Percentiles rank a stretch among this genome's conserved stretches.
Conservation (phyloP, 768 basidiomycete genomes). For the Leccinum variicolor region DNA sequence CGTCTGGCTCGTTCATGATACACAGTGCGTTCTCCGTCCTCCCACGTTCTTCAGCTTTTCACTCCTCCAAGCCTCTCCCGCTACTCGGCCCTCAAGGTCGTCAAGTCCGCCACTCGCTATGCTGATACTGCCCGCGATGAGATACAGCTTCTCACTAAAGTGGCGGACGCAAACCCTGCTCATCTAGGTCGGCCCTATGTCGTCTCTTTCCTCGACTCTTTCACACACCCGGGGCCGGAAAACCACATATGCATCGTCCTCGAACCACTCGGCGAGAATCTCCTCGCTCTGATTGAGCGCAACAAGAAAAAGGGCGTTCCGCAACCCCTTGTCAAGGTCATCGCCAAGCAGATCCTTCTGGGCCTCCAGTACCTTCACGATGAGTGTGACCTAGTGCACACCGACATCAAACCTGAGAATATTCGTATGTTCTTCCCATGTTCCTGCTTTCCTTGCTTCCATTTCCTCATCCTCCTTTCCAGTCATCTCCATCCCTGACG, state of each 20-base stretch:
- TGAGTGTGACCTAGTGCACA: conserved; percentile 90
- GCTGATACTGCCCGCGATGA: conserved; percentile 97
- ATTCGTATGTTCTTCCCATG: conserved; percentile 74
- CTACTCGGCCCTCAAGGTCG: conserved; percentile 91
- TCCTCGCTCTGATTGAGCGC: conserved; percentile 70
- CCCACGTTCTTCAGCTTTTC: conserved; percentile 11
- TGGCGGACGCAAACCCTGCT: conserved; percentile 62
- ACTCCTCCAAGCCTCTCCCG: conserved; percentile 49
- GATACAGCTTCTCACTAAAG: conserved; percentile 84
- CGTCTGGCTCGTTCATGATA: conserved; percentile 86
- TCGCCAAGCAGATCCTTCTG: conserved; percentile 82
- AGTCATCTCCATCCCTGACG: conserved; percentile 84
- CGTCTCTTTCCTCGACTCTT: conserved; percentile 89
- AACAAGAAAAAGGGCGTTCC: conserved; percentile 85
- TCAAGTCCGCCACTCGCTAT: conserved; percentile 93
- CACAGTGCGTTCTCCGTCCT: conserved; percentile 48
- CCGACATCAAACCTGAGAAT: conserved; percentile 94
- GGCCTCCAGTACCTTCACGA: conserved; percentile 92
- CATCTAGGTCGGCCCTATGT: conserved; percentile 81
- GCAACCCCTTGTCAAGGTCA: conserved; percentile 75
- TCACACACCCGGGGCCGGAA: conserved; percentile 72
- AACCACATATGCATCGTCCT: conserved; percentile 91
- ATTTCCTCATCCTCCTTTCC: conserved; percentile 12
- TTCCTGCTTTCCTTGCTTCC: conserved; percentile 27
- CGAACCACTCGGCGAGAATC: conserved; percentile 78